Conservation (phyloP, 2,329 filamentous ascomycete genomes). For the Leptographium galeiforme region DNA sequence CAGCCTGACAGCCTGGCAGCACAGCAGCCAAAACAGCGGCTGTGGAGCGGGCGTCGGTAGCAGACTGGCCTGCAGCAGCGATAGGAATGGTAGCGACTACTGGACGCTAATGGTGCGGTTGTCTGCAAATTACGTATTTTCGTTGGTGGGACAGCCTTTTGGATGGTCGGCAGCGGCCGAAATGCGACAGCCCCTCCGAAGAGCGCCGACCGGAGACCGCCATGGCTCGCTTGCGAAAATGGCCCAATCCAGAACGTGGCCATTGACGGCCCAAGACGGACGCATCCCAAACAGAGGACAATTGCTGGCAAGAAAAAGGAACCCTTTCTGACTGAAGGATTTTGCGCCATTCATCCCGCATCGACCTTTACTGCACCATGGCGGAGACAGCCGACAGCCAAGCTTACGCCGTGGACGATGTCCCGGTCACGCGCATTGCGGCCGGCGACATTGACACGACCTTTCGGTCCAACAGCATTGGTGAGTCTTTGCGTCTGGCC, state of each 20-base stretch:
- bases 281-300: no score
- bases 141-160: neutral
- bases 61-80: no score
- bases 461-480: slow-evolving; percentile 48
- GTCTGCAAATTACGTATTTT: neutral
- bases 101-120: no score
- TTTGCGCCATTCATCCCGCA: neutral
- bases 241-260: no score
- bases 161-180: neutral
- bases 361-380: slow-evolving; percentile 9
- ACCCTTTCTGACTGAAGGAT: neutral
- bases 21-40: no score
- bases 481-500: slow-evolving; percentile 24
- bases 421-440: slow-evolving; percentile 33
- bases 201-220: neutral
- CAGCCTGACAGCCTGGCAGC: no score
- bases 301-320: neutral
- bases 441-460: slow-evolving; percentile 45
- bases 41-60: no score
- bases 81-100: no score
- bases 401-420: slow-evolving; percentile 42
- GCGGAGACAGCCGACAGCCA: slow-evolving; percentile 26
- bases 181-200: neutral
- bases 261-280: no score
- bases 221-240: neutral